Evolutionary conservation across 331 rosid genomes (phyloP).

Genomic region (Arachis monticola): DNA sequence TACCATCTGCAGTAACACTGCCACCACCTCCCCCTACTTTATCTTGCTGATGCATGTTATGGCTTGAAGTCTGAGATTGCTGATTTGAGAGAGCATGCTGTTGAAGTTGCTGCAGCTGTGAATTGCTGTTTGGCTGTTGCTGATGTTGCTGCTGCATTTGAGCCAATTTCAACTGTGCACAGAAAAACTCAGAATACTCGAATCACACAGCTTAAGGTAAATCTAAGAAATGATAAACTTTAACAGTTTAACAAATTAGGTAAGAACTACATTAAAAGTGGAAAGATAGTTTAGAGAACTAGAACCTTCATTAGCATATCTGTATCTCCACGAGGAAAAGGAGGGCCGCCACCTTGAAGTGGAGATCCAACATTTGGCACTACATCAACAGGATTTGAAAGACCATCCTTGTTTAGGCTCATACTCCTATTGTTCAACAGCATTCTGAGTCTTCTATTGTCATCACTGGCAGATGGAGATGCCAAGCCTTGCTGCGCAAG

Average conservation of each 20-base stretch:
- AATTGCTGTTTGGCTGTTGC: slow-evolving; percentile 62
- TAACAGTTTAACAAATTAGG: slow-evolving; percentile 30
- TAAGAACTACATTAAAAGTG: slow-evolving; percentile 18
- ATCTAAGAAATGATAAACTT: slow-evolving; percentile 18
- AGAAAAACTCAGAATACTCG: slow-evolving; percentile 37
- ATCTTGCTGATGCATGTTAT: slow-evolving; percentile 88
- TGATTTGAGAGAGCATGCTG: slow-evolving; percentile 85
- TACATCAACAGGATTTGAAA: slow-evolving; percentile 78
- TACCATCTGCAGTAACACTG: slow-evolving; percentile 79
- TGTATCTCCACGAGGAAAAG: slow-evolving; percentile 80
- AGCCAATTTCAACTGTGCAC: slow-evolving; percentile 82
- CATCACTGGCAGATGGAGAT: slow-evolving; percentile 83
- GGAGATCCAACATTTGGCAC: slow-evolving; percentile 84
- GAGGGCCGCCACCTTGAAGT: slow-evolving; percentile 78
- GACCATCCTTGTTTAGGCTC: slow-evolving; percentile 72
- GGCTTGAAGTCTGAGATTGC: slow-evolving; percentile 80
- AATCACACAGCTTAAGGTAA: slow-evolving; percentile 24
- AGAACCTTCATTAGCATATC: slow-evolving; percentile 84
- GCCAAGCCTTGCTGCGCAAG: slow-evolving; percentile 92
- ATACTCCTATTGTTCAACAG: slow-evolving; percentile 66
- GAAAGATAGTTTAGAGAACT: slow-evolving; percentile 29
- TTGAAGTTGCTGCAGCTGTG: slow-evolving; percentile 83
- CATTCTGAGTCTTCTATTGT: slow-evolving; percentile 85
- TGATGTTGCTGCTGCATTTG: slow-evolving; percentile 78
- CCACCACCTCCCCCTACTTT: slow-evolving; percentile 88